phyloP scores from a whole-genome alignment of 1,139 yeast species.

The Saccharomyces uvarum region DNA sequence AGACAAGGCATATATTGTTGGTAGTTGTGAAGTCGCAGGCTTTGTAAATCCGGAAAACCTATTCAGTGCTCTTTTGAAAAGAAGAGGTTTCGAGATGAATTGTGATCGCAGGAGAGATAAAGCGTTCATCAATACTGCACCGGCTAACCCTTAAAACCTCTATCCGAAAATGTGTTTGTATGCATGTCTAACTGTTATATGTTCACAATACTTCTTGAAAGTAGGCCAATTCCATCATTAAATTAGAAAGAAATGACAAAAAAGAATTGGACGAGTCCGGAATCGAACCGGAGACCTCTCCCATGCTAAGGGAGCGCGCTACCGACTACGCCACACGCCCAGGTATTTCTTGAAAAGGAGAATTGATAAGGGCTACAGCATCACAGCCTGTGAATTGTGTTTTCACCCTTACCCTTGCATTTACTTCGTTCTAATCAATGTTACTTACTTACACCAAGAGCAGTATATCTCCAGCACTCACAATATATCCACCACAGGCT shows the following conservation, averaged over 20 bases:
- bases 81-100: background rate
- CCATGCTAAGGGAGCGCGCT: conserved; percentile 25
- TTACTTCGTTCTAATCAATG: background rate
- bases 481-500: background rate
- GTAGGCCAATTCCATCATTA: background rate
- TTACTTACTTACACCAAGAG: background rate
- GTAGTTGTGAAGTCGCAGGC: conserved; percentile 11
- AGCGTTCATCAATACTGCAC: background rate
- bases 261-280: conserved; percentile 15
- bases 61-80: background rate
- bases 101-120: background rate
- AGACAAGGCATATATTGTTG: conserved; percentile 86
- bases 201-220: background rate
- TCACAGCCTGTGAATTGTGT: too few relatives aligned
- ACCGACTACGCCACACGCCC: conserved; percentile 25
- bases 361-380: too few relatives aligned
- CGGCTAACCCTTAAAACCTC: background rate
- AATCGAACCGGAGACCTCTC: conserved; percentile 23
- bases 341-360: conserved; percentile 1
- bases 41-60: background rate
- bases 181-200: background rate
- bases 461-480: background rate
- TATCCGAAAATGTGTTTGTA: background rate
- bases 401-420: background rate
- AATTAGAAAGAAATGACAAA: background rate